phyloP scores from a whole-genome alignment of 129 eudicot genomes.

The sunflower (Helianthus annuus) region DNA sequence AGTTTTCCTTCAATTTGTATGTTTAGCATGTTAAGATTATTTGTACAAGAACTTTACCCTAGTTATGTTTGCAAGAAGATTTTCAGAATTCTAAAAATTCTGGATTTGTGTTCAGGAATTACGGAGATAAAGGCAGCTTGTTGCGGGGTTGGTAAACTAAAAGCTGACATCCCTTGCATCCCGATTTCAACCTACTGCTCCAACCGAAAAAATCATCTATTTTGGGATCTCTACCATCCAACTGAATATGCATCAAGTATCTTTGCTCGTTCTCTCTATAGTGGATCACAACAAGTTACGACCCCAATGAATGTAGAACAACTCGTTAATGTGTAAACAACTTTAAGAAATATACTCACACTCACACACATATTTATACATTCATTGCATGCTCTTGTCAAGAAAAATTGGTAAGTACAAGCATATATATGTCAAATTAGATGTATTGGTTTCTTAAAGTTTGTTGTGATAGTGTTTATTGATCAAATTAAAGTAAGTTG shows the following conservation, averaged over 20 bases:
- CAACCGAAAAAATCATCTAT: conserved; percentile 61
- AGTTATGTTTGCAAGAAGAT: background rate
- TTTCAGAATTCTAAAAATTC: background rate
- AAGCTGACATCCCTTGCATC: conserved; percentile 65
- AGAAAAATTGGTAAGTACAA: background rate
- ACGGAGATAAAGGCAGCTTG: conserved; percentile 75
- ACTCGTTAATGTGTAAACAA: conserved; percentile 44
- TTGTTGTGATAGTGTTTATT: background rate
- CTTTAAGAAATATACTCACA: background rate
- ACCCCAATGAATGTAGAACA: conserved; percentile 59
- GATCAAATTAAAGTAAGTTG: background rate
- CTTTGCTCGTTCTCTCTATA: conserved; percentile 39
- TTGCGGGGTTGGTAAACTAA: conserved; percentile 77
- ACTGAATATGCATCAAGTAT: conserved; percentile 52
- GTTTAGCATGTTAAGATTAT: too few relatives aligned
- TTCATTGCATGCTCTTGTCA: background rate
- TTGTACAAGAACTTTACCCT: too few relatives aligned
- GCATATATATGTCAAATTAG: background rate
- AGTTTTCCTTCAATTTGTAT: too few relatives aligned
- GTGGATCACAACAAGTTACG: conserved; percentile 43
- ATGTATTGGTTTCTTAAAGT: background rate
- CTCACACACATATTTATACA: conserved; percentile 7
- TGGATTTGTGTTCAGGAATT: conserved; percentile 48
- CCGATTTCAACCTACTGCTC: conserved; percentile 62
- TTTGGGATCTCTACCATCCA: conserved; percentile 88